Base-by-base conservation (phyloP, 2,329 filamentous ascomycete species). In the Aspergillus japonicus region DNA sequence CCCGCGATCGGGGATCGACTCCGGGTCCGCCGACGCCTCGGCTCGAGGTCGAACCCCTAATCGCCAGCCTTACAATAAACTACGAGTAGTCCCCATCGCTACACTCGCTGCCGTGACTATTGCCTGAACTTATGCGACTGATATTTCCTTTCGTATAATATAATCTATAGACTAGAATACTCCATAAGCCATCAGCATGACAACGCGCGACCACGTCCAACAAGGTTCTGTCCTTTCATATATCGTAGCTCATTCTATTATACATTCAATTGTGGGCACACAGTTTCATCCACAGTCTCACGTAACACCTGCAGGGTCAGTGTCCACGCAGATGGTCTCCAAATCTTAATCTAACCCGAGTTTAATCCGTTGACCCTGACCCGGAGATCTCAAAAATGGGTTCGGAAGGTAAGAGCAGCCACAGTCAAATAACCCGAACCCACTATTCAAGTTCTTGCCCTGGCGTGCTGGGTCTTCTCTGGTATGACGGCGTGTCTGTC, bases 1-100 rank as follows among this genome's bases (percentile, higher is more conserved):
- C 53, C 53, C 53, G 19, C 53, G 42, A 47, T 55, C 53, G 53
- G n/a, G 21, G 53, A 55, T 55, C 53, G 51, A 24, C 51, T 21
- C 11, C 47, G 39, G 33, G n/a, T 24, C 39, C 5, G n/a, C n/a
- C 5, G 26, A 29, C 33, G 53, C 53, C 53, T 55, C 53, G 53
- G 26, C 42, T 33, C 53, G 53, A 55, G 53, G 53, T 21, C 21
- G 21, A 21, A 21, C 21, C 1, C 21, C 21, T 2, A 21, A 21
- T 21, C 21, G 21, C 21, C 21, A 21, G 21, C 21, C 21, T 21
- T 21, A 21, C 21, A 21, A 21, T 21, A 21, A 21, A 21, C 21
- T 21, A 21, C 21, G 21, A 21, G 21, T 21, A 21, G 21, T 21
- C 21, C 1, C 21, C 26, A 29, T 29, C 7, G 26, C 7, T 29